These are phyloP conservation scores for Lasiosphaeria hispida DNA, from an alignment of 495 filamentous ascomycete species.

Conservation along the genomic window DNA sequence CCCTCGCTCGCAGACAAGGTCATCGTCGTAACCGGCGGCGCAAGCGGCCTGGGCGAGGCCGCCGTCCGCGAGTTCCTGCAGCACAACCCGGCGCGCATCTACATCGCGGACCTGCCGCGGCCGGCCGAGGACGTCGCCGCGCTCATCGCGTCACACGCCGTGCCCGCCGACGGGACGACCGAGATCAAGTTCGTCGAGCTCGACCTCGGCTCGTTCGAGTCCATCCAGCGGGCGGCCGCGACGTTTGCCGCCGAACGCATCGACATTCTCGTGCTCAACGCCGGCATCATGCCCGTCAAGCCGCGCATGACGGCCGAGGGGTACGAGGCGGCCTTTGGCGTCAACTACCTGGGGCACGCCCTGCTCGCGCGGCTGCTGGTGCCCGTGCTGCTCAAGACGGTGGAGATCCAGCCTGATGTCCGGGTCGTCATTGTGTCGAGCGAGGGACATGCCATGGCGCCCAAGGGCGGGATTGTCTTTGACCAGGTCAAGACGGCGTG, in stretches of 20 bases:
- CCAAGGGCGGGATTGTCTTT: conserved; percentile 38
- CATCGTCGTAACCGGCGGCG: conserved; percentile 64
- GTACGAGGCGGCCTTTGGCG: conserved; percentile 66
- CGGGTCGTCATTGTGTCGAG: conserved; percentile 44
- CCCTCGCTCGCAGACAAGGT: conserved; percentile 45
- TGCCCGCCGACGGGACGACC: conserved; percentile 11
- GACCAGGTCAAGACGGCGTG: conserved; percentile 34
- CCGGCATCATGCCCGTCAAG: conserved; percentile 62
- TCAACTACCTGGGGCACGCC: conserved; percentile 68
- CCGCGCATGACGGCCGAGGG: conserved; percentile 56
- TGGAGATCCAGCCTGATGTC: conserved; percentile 37
- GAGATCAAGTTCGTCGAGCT: conserved; percentile 33
- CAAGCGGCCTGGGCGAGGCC: conserved; percentile 63
- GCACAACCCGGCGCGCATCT: conserved; percentile 54
- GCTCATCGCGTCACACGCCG: conserved; percentile 47
- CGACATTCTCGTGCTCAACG: conserved; percentile 53
- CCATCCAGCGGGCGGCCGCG: conserved; percentile 27
- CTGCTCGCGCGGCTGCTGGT: conserved; percentile 63
- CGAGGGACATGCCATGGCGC: conserved; percentile 34
- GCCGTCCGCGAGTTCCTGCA: conserved; percentile 58
- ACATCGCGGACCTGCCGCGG: conserved; percentile 42
- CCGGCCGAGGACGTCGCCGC: background rate
- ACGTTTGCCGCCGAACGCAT: conserved; percentile 30
- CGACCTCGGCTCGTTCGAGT: conserved; percentile 35
- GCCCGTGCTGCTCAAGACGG: conserved; percentile 54